These are phyloP conservation scores for Aspergillus melleus DNA, from an alignment of 2,329 filamentous ascomycete species.

Conservation along the genomic window DNA sequence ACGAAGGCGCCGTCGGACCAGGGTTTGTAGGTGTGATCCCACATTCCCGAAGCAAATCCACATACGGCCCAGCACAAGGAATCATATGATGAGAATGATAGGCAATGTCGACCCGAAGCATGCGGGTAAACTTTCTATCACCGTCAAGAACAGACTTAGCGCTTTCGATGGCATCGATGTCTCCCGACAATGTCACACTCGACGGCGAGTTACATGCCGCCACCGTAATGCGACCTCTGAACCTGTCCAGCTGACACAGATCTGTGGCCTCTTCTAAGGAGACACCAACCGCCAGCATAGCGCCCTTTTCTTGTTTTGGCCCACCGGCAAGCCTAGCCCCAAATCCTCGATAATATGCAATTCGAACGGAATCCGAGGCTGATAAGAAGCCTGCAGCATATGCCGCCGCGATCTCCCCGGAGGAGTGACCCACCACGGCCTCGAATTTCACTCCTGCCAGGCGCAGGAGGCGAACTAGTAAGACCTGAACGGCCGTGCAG, in stretches of 20 bases:
- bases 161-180: background rate
- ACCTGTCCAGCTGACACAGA: slow-evolving; percentile 5
- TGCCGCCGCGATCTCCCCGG: slow-evolving; percentile 54
- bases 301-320: slow-evolving; percentile 17
- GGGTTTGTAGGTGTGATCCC: background rate
- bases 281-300: slow-evolving; percentile 36
- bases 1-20: background rate
- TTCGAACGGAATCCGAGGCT: slow-evolving; percentile 43
- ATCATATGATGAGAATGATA: slow-evolving; percentile 4
- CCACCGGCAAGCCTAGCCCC: slow-evolving; percentile 10
- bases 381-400: slow-evolving; percentile 51
- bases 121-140: background rate
- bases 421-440: slow-evolving; percentile 51
- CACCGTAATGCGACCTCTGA: slow-evolving; percentile 14
- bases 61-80: background rate
- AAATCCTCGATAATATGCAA: slow-evolving; percentile 50
- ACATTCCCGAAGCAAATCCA: background rate
- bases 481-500: slow-evolving; percentile 29
- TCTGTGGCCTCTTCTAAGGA: slow-evolving; percentile 25
- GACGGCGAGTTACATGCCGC: slow-evolving; percentile 42
- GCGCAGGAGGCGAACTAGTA: slow-evolving; percentile 26
- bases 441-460: slow-evolving; percentile 34
- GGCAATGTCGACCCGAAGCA: background rate
- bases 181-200: slow-evolving; percentile 1
- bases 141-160: background rate